Evolutionary conservation across 345 rosid genomes (phyloP), one percentile per base, ranked within the genome.

Genomic region (Stellera chamaejasme): DNA sequence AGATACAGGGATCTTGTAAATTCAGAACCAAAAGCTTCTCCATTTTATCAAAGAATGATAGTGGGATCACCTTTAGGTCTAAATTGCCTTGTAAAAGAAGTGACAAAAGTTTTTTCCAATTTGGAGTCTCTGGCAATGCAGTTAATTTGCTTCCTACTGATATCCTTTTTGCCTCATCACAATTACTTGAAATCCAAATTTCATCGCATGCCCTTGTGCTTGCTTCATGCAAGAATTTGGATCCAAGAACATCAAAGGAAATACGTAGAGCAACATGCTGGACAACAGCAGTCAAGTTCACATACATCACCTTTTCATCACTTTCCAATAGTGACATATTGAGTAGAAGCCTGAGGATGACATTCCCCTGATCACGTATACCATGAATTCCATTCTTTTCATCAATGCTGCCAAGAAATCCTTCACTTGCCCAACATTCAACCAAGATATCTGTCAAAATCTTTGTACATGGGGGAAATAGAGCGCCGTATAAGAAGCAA

Each of bases 361-460:
- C 43, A 39, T 55, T 51, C 43, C 69, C 69, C 50, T 45, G 52
- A 16, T 59, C 64, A 0, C 60, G 57, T 36, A 65, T 63, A 2
- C 41, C 62, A 11, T 10, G 41, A 16, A 66, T 43, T 26, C 46
- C 23, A 4, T 13, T 14, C 25, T 27, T 39, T 13, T 63, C 23
- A 11, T 58, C 42, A 14, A 53, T 10, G 19, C 16, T 48, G 0
- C 42, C 6, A 11, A 59, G 61, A 43, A 69, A 63, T 15, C 66
- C 71, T 55, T 73, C 60, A 19, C 60, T 65, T n/a, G 42, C 56
- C 69, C 78, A 69, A 41, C 73, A 65, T 51, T 69, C 65, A 13
- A 73, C 16, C 60, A 65, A 28, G 47, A 69, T 61, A 39, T 73
- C 68, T 39, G 32, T 45, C 13, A 27, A 58, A 15, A 73, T 73